A percentile compares a stretch with the other conserved stretches of the same genome.
Conservation (phyloP, 495 filamentous ascomycete species). For the Hamigera avellanea region DNA sequence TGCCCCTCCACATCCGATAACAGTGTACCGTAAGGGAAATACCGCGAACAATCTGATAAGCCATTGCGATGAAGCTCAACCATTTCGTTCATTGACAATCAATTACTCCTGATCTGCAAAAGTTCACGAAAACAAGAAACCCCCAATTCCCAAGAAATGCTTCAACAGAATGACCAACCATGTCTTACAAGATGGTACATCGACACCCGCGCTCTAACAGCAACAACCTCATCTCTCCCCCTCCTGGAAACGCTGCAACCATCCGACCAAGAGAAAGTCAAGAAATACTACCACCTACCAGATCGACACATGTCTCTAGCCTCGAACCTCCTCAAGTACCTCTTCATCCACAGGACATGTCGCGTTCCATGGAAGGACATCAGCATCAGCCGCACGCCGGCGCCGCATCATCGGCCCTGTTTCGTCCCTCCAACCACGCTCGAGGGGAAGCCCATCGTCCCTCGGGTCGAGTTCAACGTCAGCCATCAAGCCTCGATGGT, state of each 20-base stretch:
- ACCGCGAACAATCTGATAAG: no score
- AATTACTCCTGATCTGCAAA: no score
- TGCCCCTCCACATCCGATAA: constrained; percentile 11
- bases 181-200: constrained; percentile 34
- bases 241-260: constrained; percentile 23
- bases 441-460: constrained; percentile 9
- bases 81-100: neutral
- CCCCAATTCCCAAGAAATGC: no score
- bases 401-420: constrained; percentile 53
- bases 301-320: constrained; percentile 46
- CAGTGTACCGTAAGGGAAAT: no score
- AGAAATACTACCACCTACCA: constrained; percentile 24
- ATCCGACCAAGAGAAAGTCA: constrained; percentile 23
- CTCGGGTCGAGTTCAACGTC: constrained; percentile 69
- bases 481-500: constrained; percentile 79
- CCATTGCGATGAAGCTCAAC: neutral
- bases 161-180: no score
- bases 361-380: constrained; percentile 55
- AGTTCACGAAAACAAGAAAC: no score
- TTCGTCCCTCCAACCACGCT: constrained; percentile 24
- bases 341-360: constrained; percentile 52
- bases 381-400: constrained; percentile 43
- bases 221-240: constrained; percentile 20
- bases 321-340: constrained; percentile 70
- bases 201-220: constrained; percentile 26